Conservation (phyloP, 2,329 filamentous ascomycete genomes). For the Xylariaceae sp. region DNA sequence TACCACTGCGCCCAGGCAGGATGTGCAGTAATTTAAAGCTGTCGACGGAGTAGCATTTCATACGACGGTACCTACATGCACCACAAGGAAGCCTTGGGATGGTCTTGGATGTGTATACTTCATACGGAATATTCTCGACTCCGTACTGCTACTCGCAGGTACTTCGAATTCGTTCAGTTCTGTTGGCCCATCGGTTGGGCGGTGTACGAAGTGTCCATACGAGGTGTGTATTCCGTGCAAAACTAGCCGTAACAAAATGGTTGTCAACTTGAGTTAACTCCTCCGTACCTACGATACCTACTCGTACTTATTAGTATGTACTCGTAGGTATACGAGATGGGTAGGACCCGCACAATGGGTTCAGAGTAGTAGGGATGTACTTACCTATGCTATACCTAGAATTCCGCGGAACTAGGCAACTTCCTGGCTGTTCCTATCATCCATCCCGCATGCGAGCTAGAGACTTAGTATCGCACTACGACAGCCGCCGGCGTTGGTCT, state of each 20-base stretch:
- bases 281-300: no score
- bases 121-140: no score
- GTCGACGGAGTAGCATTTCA: background rate
- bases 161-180: no score
- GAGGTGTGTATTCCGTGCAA: background rate
- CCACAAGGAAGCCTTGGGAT: no score
- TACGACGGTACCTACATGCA: background rate
- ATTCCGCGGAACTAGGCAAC: background rate
- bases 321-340: background rate
- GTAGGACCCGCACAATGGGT: background rate
- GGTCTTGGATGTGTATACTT: no score
- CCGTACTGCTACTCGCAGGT: no score
- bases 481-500: background rate
- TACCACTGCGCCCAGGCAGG: constrained; percentile 13
- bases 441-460: background rate
- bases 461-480: background rate
- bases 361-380: background rate
- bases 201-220: background rate
- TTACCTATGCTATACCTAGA: background rate
- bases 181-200: background rate
- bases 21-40: constrained; percentile 13
- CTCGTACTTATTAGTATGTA: background rate
- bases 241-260: background rate
- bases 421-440: background rate
- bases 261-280: background rate